Evolutionary conservation across 139 green algal species (phyloP).

Genomic region (Bryopsis sp.): DNA sequence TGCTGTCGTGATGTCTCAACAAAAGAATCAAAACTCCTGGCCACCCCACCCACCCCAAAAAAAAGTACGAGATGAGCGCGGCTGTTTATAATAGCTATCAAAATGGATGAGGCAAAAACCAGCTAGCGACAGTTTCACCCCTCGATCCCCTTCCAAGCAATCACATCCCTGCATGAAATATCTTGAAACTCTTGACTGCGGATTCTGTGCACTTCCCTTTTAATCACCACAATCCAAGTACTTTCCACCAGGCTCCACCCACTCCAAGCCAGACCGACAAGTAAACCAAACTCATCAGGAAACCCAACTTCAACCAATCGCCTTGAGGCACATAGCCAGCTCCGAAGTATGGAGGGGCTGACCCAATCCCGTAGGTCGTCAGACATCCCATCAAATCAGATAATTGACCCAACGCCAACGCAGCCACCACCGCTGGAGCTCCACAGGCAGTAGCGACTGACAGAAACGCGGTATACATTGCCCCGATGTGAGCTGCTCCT

Average conservation of each 20-base stretch:
- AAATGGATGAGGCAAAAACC: too few relatives aligned
- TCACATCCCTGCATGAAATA: too few relatives aligned
- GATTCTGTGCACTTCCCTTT: too few relatives aligned
- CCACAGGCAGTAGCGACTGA: slow-evolving; percentile 87
- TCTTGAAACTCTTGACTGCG: too few relatives aligned
- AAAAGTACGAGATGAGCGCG: too few relatives aligned
- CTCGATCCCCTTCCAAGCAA: too few relatives aligned
- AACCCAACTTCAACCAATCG: slow-evolving; percentile 89
- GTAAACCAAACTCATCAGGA: slow-evolving; percentile 89
- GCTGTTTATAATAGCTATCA: too few relatives aligned
- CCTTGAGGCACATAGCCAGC: slow-evolving; percentile 68
- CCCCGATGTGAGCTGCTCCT: slow-evolving; percentile 95
- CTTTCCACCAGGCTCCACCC: slow-evolving; percentile 90
- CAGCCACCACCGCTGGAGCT: slow-evolving; percentile 56
- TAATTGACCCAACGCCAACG: slow-evolving; percentile 68
- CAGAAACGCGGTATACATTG: slow-evolving; percentile 99
- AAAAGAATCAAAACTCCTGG: too few relatives aligned
- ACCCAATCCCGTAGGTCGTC: slow-evolving; percentile 98
- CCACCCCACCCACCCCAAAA: too few relatives aligned
- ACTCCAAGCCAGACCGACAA: slow-evolving; percentile 85
- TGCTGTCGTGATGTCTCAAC: too few relatives aligned
- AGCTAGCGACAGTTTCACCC: too few relatives aligned
- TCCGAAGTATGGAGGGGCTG: slow-evolving; percentile 90
- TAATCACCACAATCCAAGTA: slow-evolving; percentile 77
- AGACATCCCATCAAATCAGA: slow-evolving; percentile 99